A percentile compares a stretch with the other conserved stretches of the same genome.
phyloP scores from a whole-genome alignment of 805 yeast genomes.

The Wickerhamiella lipophila region DNA sequence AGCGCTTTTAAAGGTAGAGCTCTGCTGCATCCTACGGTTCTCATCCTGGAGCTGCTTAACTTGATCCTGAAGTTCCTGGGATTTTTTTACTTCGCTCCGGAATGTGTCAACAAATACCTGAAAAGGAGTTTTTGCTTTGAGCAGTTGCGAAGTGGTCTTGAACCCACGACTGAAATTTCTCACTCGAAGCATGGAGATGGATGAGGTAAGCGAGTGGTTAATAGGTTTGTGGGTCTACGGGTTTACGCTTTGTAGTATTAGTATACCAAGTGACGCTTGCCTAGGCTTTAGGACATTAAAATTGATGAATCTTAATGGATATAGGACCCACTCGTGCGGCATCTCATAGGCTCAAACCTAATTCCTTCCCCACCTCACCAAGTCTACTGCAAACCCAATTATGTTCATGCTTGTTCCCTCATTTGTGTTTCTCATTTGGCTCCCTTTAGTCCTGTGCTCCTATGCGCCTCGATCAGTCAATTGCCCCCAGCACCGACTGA shows the following conservation, averaged over 20 bases:
- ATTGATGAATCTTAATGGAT: too few relatives aligned
- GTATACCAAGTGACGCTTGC: too few relatives aligned
- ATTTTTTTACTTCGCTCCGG: constrained; percentile 79
- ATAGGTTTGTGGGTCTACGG: too few relatives aligned
- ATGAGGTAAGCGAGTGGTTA: constrained; percentile 1
- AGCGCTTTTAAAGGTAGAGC: constrained; percentile 86
- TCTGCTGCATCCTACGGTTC: constrained; percentile 85
- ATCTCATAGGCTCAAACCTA: too few relatives aligned
- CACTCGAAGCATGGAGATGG: constrained; percentile 4
- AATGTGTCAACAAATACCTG: constrained; percentile 91
- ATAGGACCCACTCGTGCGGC: too few relatives aligned
- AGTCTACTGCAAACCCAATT: too few relatives aligned
- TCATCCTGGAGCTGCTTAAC: constrained; percentile 93
- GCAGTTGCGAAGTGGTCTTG: not conserved
- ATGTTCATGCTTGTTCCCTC: not conserved
- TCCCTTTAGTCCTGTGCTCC: not conserved
- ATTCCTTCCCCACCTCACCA: too few relatives aligned
- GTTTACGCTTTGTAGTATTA: too few relatives aligned
- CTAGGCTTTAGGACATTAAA: too few relatives aligned
- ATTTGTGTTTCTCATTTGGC: not conserved
- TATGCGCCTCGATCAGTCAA: not conserved
- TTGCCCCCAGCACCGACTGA: not conserved
- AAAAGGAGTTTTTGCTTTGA: constrained; percentile 41
- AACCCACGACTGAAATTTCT: constrained; percentile 11
- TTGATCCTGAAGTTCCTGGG: constrained; percentile 77